Conservation (phyloP, 768 basidiomycete genomes). For the Lactarius sanguifluus region DNA sequence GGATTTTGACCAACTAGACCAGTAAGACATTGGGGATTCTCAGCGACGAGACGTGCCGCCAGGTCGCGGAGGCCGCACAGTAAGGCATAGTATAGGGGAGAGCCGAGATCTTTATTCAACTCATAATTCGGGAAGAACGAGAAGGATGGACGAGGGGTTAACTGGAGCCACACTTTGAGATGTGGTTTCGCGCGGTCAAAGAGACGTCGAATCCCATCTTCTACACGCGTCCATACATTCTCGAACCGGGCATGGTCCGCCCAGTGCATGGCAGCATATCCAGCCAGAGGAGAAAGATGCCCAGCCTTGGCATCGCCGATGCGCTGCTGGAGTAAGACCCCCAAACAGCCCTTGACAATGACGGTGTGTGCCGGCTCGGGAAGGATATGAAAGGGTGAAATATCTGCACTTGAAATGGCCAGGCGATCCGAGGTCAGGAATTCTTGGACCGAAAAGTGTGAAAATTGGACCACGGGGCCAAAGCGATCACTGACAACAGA, state of each 20-base stretch:
- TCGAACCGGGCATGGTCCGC: neutral
- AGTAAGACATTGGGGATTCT: neutral
- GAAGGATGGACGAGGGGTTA: neutral
- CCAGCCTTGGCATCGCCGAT: too few species aligned
- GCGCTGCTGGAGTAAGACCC: neutral
- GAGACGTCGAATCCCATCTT: neutral
- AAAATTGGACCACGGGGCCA: neutral
- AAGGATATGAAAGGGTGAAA: neutral
- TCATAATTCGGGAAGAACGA: too few species aligned
- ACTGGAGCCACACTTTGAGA: neutral
- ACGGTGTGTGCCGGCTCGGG: neutral
- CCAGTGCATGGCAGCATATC: neutral
- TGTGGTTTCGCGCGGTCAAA: neutral
- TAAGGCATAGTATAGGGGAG: neutral
- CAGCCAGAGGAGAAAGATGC: too few species aligned
- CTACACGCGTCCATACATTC: neutral
- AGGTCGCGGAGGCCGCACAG: neutral
- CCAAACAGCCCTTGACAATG: neutral
- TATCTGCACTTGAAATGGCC: neutral
- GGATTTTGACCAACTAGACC: neutral
- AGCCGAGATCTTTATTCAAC: neutral
- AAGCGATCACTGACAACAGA: neutral
- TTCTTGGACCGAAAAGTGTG: neutral
- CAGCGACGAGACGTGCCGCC: neutral
- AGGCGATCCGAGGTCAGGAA: neutral